phyloP scores from a whole-genome alignment of 164 flowering plant species.

The Chimonanthus praecox region DNA sequence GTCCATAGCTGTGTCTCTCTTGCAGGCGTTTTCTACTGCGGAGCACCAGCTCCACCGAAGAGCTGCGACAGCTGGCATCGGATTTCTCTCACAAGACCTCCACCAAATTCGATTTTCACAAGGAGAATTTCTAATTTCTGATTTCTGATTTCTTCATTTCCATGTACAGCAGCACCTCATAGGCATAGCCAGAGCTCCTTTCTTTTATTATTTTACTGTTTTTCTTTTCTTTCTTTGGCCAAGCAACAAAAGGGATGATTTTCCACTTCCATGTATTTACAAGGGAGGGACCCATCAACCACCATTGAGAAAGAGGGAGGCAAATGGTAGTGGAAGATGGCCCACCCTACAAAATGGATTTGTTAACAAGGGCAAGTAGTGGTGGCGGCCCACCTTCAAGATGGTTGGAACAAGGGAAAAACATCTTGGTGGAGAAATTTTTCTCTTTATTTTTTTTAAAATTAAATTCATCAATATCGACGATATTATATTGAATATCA shows the following conservation, averaged over 20 bases:
- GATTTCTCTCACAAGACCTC: slow-evolving; percentile 43
- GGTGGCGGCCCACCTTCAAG: not conserved
- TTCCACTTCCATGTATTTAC: not conserved
- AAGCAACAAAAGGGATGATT: not conserved
- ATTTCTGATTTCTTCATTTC: slow-evolving; percentile 23
- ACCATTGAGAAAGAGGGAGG: not conserved
- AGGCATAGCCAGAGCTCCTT: slow-evolving; percentile 1
- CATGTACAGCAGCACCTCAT: not conserved
- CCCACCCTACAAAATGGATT: not conserved
- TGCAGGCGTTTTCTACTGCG: slow-evolving; percentile 49
- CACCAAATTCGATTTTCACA: slow-evolving; percentile 49
- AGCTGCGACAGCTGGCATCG: slow-evolving; percentile 35
- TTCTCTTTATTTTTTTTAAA: too few species aligned
- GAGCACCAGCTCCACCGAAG: slow-evolving; percentile 39
- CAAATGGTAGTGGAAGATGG: not conserved
- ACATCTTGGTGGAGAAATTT: too few species aligned
- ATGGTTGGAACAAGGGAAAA: not conserved
- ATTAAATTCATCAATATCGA: too few species aligned
- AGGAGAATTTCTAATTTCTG: slow-evolving; percentile 35
- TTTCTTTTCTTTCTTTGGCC: not conserved
- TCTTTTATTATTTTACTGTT: not conserved
- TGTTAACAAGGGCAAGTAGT: not conserved
- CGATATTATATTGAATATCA: too few species aligned
- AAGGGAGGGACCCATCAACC: not conserved
- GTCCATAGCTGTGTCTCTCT: too few species aligned